Conservation (phyloP, 371 early-diverging fungal genomes). For the Choanephora cucurbitarum region DNA sequence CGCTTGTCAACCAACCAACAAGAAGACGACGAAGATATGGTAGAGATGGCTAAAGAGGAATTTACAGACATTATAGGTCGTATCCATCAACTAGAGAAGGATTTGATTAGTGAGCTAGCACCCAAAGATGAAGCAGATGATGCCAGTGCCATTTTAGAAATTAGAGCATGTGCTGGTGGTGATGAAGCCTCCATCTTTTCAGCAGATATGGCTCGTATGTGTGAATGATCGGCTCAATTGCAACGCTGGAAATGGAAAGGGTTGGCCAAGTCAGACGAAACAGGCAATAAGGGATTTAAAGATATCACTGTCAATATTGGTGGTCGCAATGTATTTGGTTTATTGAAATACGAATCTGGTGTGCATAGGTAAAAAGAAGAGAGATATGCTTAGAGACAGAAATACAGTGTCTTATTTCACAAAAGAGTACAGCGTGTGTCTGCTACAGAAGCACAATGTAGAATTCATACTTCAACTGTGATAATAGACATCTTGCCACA, state of each 20-base stretch:
- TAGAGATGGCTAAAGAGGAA: constrained; percentile 63
- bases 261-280: constrained; percentile 56
- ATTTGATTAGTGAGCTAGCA: constrained; percentile 52
- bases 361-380: too few relatives aligned
- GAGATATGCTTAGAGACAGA: too few relatives aligned
- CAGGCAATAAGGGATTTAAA: constrained; percentile 60
- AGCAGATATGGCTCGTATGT: constrained; percentile 76
- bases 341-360: constrained; percentile 80
- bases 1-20: constrained; percentile 22
- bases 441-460: constrained; percentile 79
- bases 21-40: constrained; percentile 58
- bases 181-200: constrained; percentile 84
- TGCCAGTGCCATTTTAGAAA: constrained; percentile 77
- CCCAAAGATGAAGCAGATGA: constrained; percentile 71
- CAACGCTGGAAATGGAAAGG: constrained; percentile 73
- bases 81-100: constrained; percentile 41
- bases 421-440: constrained; percentile 88
- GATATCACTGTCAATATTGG: constrained; percentile 66
- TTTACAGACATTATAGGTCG: constrained; percentile 35
- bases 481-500: constrained; percentile 85
- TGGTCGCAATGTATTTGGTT: constrained; percentile 75
- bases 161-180: constrained; percentile 84
- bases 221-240: constrained; percentile 66
- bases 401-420: too few relatives aligned
- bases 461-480: constrained; percentile 83